These are phyloP conservation scores for Lactifluus echinatus DNA, from an alignment of 768 basidiomycete genomes.

Conservation along the genomic window DNA sequence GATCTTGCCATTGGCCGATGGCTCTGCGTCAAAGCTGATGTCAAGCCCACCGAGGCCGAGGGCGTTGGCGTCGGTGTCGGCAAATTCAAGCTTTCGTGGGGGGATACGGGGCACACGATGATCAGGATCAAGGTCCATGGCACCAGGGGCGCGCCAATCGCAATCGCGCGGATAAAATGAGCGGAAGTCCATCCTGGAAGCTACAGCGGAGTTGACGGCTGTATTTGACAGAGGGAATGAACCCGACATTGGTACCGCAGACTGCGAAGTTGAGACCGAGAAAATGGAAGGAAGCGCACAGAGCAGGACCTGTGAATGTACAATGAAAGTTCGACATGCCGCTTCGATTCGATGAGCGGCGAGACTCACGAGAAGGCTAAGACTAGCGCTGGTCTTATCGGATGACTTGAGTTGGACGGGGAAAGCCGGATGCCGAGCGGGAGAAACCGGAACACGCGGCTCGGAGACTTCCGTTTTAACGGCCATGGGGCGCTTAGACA, in stretches of 20 bases:
- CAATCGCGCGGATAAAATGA: conserved; percentile 27
- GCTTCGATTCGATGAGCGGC: conserved; percentile 11
- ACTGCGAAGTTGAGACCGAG: conserved; percentile 44
- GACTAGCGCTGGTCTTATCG: conserved; percentile 38
- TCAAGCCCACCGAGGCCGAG: conserved; percentile 50
- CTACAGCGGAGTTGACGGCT: conserved; percentile 24
- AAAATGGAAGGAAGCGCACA: conserved; percentile 71
- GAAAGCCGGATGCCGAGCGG: conserved; percentile 26
- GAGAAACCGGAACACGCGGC: conserved; percentile 37
- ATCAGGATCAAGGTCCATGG: conserved; percentile 42
- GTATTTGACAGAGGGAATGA: conserved; percentile 40
- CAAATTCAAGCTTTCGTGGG: conserved; percentile 47
- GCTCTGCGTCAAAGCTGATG: conserved; percentile 63
- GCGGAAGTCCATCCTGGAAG: conserved; percentile 28
- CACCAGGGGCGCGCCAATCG: conserved; percentile 26
- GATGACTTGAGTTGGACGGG: conserved; percentile 44
- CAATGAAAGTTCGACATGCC: conserved; percentile 12
- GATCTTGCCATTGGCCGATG: conserved; percentile 60
- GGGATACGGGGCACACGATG: conserved; percentile 30
- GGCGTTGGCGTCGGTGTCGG: conserved; percentile 40
- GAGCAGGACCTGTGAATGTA: conserved; percentile 50
- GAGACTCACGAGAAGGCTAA: conserved; percentile 60
- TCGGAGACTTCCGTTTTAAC: conserved; percentile 58
- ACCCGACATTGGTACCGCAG: conserved; percentile 46
- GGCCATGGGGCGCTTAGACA: conserved; percentile 32